Evolutionary conservation across 2,329 filamentous ascomycete species (phyloP).

Genomic region (Ustulina deusta): DNA sequence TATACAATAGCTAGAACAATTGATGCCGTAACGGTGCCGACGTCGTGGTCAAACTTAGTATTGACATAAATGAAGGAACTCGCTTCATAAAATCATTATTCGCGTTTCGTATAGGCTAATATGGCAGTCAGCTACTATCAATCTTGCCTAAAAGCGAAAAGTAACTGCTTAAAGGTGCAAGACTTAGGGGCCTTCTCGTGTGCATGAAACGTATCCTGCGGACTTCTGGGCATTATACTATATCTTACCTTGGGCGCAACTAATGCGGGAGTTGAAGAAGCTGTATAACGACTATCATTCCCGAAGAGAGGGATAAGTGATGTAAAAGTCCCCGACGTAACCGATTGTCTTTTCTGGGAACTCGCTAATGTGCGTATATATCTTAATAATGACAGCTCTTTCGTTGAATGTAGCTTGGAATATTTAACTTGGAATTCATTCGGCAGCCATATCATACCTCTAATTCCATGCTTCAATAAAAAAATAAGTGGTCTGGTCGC

Average conservation of each 20-base stretch:
- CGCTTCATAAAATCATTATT: neutral
- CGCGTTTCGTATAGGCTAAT: neutral
- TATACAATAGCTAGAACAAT: neutral
- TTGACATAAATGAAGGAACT: neutral
- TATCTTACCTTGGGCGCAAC: neutral
- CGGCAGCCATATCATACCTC: no score
- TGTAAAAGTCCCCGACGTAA: neutral
- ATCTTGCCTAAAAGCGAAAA: neutral
- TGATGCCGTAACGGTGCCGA: neutral
- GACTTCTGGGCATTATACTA: neutral
- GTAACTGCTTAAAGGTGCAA: neutral
- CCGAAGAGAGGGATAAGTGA: neutral
- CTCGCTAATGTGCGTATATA: no score
- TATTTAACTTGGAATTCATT: no score
- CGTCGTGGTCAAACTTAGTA: neutral
- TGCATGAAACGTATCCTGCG: no score
- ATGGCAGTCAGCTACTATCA: neutral
- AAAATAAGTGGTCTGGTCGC: neutral
- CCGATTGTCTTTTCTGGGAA: no score
- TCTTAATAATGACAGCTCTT: no score
- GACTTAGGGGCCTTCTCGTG: neutral
- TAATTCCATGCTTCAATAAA: no score
- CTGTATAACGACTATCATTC: neutral
- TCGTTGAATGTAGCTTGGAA: no score
- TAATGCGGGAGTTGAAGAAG: neutral